Evolutionary conservation across 257 asterid species (phyloP).

Genomic region (Handroanthus guayacan): DNA sequence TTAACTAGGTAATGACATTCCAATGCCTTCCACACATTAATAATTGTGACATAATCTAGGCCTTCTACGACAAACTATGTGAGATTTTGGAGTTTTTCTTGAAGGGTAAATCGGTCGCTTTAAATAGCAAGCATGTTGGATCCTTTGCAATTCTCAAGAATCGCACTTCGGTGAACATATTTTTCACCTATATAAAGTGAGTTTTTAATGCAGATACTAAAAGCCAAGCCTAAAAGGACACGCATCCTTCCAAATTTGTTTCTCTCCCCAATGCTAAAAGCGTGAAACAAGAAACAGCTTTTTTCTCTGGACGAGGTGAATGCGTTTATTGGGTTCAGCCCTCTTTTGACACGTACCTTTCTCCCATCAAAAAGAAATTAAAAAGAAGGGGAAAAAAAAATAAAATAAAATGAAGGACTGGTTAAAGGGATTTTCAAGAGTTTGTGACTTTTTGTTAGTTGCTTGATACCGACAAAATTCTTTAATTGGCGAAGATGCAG

Average conservation of each 20-base stretch:
- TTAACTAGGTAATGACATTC: too few species aligned
- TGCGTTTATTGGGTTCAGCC: not conserved
- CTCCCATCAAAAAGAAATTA: not conserved
- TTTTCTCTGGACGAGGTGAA: conserved; percentile 24
- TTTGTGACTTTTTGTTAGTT: not conserved
- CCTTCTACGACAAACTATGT: too few species aligned
- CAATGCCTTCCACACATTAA: too few species aligned
- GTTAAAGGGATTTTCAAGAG: not conserved
- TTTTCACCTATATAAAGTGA: not conserved
- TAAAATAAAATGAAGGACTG: not conserved
- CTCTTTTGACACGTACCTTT: not conserved
- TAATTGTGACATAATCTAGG: too few species aligned
- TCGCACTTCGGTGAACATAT: not conserved
- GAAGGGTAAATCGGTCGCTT: too few species aligned
- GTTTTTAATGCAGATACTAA: conserved; percentile 9
- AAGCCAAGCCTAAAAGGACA: conserved; percentile 15
- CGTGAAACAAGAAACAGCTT: conserved; percentile 20
- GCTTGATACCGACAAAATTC: not conserved
- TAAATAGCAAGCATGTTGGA: too few species aligned
- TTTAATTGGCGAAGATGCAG: not conserved
- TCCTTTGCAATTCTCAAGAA: not conserved
- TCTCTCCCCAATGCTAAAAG: not conserved
- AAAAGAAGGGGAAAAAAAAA: not conserved
- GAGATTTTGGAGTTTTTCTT: too few species aligned
- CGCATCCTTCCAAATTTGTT: conserved; percentile 23